These are phyloP conservation scores for Dothideomycetes sp. DNA, from an alignment of 2,329 filamentous ascomycete genomes.

Conservation along the genomic window DNA sequence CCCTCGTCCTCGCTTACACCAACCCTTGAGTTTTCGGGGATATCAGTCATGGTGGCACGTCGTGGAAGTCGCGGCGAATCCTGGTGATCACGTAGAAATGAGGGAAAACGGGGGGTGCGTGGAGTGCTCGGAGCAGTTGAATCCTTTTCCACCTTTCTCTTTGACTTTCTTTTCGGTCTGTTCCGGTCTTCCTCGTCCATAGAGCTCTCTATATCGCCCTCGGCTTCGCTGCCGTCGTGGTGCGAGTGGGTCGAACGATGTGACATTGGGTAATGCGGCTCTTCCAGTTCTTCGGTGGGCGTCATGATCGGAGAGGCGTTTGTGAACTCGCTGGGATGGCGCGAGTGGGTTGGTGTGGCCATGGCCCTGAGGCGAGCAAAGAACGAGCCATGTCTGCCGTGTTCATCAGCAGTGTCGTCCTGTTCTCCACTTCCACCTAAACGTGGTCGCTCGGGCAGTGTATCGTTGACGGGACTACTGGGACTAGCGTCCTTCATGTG, in stretches of 20 bases:
- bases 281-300: conserved; percentile 41
- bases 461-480: conserved; percentile 29
- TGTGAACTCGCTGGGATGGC: conserved; percentile 40
- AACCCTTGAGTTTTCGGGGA: conserved; percentile 35
- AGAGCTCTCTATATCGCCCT: conserved; percentile 73
- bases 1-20: conserved; percentile 45
- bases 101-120: conserved; percentile 40
- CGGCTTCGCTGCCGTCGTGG: conserved; percentile 58
- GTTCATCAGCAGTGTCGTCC: conserved; percentile 56
- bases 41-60: conserved; percentile 40
- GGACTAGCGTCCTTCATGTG: conserved; percentile 12
- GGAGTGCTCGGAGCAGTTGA: conserved; percentile 62
- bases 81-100: conserved; percentile 33
- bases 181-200: conserved; percentile 51
- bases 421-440: conserved; percentile 46
- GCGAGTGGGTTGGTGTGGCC: conserved; percentile 45
- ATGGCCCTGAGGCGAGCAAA: conserved; percentile 73
- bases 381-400: conserved; percentile 51
- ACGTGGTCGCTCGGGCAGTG: conserved; percentile 68
- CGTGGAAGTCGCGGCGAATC: conserved; percentile 36
- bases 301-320: conserved; percentile 36
- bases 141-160: conserved; percentile 49
- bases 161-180: conserved; percentile 55
- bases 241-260: too few species aligned
- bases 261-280: conserved; percentile 25